Base-by-base conservation (phyloP, 306 rosid species). In the Pyrus bretschneideri region DNA sequence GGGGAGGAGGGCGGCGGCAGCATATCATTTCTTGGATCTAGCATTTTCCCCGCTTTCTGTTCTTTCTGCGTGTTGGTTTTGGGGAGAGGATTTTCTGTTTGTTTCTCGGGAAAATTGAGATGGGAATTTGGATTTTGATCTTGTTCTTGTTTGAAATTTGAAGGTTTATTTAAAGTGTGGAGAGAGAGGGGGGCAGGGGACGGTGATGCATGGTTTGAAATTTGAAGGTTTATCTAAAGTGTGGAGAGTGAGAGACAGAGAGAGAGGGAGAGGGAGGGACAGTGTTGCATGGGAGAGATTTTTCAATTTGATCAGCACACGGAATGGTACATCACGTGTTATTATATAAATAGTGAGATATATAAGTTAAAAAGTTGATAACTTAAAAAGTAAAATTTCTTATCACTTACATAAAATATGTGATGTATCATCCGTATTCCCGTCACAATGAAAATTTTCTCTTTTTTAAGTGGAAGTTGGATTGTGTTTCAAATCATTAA, bases 1-100 rank as follows among this genome's bases (percentile, higher is more conserved):
- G 99, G 99, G 35, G 99, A 95, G 4, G 93, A 87, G 35, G 96
- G 97, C 21, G 93, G 89, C 22, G 97, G 97, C 38, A 92, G 84
- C 83, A 95, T 80, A 54, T 90, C 92, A 74, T 77, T 72, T 33
- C 91, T 89, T 52, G 97, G 97, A 88, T 95, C 93, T 67, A 89
- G 75, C 99, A 95, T 95, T 73, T 83, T 78, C 40, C 31, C 18
- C 27, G n/a, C 13, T 35, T 31, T 52, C 23, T 59, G 7, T 8
- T 59, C 5, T 8, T 5, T 55, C 12, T 21, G 30, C 11, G 31
- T 27, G 15, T 13, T 61, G 57, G 22, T 64, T 75, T 29, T 61
- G 63, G 63, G 4, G 30, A 58, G 3, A 25, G 8, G 55, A 15
- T 15, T 49, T 15, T 15, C 55, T 15, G 55, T 49, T 49, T 49